A percentile compares a stretch with the other conserved stretches of the same genome.
phyloP scores from a whole-genome alignment of 306 rosid genomes.

The Ammopiptanthus mongolicus region DNA sequence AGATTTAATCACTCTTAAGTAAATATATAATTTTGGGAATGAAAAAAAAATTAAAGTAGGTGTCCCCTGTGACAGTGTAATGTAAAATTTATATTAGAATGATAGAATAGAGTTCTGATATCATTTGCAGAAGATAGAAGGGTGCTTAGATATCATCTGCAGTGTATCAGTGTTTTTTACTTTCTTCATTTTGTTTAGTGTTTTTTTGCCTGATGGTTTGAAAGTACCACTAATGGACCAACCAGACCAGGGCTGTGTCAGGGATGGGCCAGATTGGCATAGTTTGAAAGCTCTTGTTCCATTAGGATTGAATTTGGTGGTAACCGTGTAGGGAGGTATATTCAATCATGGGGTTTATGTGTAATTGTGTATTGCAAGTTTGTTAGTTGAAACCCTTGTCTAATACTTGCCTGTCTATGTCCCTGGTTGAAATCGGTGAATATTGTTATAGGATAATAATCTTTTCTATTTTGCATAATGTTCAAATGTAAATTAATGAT shows the following conservation, averaged over 20 bases:
- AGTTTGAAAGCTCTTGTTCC: not conserved
- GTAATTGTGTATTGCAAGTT: not conserved
- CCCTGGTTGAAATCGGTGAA: not conserved
- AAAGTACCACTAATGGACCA: not conserved
- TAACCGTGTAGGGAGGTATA: not conserved
- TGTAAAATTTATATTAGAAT: too few relatives aligned
- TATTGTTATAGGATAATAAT: not conserved
- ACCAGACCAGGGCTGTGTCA: not conserved
- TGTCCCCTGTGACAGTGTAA: too few relatives aligned
- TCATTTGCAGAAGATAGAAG: not conserved
- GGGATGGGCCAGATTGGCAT: not conserved
- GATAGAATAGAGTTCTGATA: too few relatives aligned
- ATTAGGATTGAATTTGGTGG: not conserved
- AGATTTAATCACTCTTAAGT: too few relatives aligned
- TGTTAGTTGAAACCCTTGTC: not conserved
- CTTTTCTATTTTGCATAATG: not conserved
- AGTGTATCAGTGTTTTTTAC: not conserved
- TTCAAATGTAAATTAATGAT: not conserved
- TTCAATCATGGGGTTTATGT: not conserved
- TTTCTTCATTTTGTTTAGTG: too few relatives aligned
- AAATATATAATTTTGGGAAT: too few relatives aligned
- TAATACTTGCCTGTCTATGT: not conserved
- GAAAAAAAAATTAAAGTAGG: too few relatives aligned
- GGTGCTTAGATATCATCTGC: not conserved
- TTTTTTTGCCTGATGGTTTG: not conserved